phyloP scores from a whole-genome alignment of 2,329 filamentous ascomycete genomes.

The Zymoseptoria crescenta region DNA sequence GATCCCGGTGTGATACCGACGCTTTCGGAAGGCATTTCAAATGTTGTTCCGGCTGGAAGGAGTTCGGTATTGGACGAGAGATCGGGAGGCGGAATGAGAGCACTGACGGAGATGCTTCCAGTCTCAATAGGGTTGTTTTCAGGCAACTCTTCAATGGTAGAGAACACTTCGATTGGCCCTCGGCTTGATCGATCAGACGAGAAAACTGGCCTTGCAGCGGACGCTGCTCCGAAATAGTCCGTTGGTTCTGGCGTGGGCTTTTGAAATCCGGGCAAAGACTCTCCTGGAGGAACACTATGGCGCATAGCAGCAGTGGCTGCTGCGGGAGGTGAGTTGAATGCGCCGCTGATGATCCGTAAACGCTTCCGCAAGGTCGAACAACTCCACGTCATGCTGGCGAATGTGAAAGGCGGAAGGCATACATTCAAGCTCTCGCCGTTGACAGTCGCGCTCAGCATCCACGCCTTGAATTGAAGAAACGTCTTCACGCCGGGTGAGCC shows the following conservation, averaged over 20 bases:
- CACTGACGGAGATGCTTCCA: not conserved
- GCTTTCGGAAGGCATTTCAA: conserved; percentile 17
- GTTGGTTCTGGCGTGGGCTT: conserved; percentile 12
- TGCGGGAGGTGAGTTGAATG: conserved; percentile 19
- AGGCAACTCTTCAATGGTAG: conserved; percentile 18
- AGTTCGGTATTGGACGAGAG: conserved; percentile 17
- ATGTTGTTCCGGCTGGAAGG: conserved; percentile 17
- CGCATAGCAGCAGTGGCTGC: conserved; percentile 12
- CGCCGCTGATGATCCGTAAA: conserved; percentile 59
- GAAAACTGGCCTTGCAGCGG: conserved; percentile 2
- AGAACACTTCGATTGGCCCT: conserved; percentile 12
- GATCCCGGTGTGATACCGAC: conserved; percentile 12
- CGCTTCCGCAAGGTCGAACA: conserved; percentile 61
- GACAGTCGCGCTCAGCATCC: conserved; percentile 53
- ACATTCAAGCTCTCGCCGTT: conserved; percentile 48
- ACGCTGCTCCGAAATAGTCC: conserved; percentile 23
- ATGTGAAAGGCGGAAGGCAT: conserved; percentile 49
- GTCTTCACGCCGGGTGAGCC: conserved; percentile 37
- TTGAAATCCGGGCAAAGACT: conserved; percentile 1
- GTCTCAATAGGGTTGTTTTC: not conserved
- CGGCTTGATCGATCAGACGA: conserved; percentile 8
- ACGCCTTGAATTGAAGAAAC: conserved; percentile 59
- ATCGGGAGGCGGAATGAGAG: conserved; percentile 4
- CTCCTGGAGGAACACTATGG: conserved; percentile 22
- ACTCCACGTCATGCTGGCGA: conserved; percentile 62